These are phyloP conservation scores for Clonostachys chloroleuca DNA, from an alignment of 2,329 filamentous ascomycete species.

Conservation along the genomic window DNA sequence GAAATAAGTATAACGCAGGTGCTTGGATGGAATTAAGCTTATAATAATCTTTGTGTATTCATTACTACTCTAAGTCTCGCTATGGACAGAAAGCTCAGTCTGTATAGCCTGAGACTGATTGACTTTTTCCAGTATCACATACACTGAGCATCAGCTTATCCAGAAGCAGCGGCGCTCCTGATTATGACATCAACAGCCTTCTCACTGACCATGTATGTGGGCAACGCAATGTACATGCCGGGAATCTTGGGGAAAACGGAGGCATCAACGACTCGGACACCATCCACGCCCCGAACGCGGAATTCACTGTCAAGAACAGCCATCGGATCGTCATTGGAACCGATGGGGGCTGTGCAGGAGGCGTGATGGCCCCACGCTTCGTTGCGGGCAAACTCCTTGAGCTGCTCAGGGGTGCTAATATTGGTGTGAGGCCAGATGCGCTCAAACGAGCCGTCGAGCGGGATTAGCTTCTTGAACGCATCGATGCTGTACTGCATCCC, in stretches of 20 bases:
- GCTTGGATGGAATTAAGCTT: too few species aligned
- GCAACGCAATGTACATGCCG: constrained; percentile 40
- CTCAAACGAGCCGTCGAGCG: constrained; percentile 30
- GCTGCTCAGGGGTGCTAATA: constrained; percentile 30
- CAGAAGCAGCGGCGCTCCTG: background rate
- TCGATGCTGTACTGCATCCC: constrained; percentile 41
- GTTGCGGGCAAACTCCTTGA: constrained; percentile 35
- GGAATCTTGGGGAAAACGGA: constrained; percentile 47
- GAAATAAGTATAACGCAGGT: too few species aligned
- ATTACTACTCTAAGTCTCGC: too few species aligned
- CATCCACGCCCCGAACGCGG: constrained; percentile 44
- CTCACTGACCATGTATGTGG: constrained; percentile 55
- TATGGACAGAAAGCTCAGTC: too few species aligned
- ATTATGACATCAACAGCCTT: constrained; percentile 57
- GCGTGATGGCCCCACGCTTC: constrained; percentile 54
- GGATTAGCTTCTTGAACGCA: constrained; percentile 20
- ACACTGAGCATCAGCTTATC: too few species aligned
- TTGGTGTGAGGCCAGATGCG: constrained; percentile 27
- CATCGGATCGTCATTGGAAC: constrained; percentile 42
- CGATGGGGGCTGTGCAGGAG: constrained; percentile 49
- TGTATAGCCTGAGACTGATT: too few species aligned
- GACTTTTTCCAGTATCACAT: too few species aligned
- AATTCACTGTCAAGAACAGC: constrained; percentile 52
- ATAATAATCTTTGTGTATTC: too few species aligned
- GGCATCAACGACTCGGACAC: constrained; percentile 54